phyloP scores from a whole-genome alignment of 2,329 filamentous ascomycete genomes.

The Microsporum ferrugineum region DNA sequence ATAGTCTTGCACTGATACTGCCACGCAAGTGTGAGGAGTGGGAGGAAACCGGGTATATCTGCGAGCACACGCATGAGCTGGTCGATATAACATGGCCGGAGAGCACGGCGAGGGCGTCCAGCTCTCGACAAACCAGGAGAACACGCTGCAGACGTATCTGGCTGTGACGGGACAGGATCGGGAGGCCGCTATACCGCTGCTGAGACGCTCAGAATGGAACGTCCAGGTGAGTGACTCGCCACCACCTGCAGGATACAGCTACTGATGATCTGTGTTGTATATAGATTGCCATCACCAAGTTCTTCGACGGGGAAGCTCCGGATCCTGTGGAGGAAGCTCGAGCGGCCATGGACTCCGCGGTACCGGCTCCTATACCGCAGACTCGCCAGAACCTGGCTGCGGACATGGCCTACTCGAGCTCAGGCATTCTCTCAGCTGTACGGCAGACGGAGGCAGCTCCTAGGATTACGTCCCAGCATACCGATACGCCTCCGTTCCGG shows the following conservation, averaged over 20 bases:
- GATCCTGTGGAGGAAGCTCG: constrained; percentile 70
- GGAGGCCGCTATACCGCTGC: constrained; percentile 62
- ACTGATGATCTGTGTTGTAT: constrained; percentile 13
- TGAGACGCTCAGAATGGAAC: constrained; percentile 90
- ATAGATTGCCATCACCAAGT: constrained; percentile 89
- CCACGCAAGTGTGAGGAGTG: too few species aligned
- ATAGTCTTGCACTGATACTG: too few species aligned
- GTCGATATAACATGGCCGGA: constrained; percentile 32
- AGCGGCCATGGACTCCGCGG: constrained; percentile 46
- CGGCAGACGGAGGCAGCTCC: constrained; percentile 57
- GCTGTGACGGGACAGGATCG: constrained; percentile 75
- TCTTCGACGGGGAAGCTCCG: constrained; percentile 89
- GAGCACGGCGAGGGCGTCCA: constrained; percentile 44
- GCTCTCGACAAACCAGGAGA: constrained; percentile 67
- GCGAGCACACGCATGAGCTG: background rate
- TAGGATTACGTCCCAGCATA: constrained; percentile 66
- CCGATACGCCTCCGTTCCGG: constrained; percentile 52
- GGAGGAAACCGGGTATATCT: too few species aligned
- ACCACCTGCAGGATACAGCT: background rate
- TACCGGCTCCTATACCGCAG: constrained; percentile 51
- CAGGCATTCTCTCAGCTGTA: constrained; percentile 22
- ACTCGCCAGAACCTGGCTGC: constrained; percentile 56
- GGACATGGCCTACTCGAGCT: constrained; percentile 46
- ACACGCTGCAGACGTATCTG: constrained; percentile 76
- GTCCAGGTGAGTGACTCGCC: constrained; percentile 52